phyloP scores from a whole-genome alignment of 805 yeast species.

The Candida ulmi region DNA sequence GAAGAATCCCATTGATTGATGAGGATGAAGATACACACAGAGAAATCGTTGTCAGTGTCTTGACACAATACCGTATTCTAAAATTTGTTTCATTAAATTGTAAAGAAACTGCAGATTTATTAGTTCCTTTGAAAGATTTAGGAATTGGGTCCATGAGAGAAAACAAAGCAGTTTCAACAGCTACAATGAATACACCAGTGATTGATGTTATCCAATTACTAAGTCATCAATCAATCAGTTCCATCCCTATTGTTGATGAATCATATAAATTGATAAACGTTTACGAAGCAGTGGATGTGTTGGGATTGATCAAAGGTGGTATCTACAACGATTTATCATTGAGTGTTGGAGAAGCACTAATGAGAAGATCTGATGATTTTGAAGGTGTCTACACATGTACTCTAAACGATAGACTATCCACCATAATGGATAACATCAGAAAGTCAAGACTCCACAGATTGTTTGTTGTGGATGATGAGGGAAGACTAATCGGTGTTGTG shows the following conservation, averaged over 20 bases:
- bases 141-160: conserved; percentile 51
- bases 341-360: conserved; percentile 92
- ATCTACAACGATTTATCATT: conserved; percentile 84
- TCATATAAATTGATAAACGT: conserved; percentile 69
- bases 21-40: conserved; percentile 88
- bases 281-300: conserved; percentile 92
- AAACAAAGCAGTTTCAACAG: conserved; percentile 50
- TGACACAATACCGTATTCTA: conserved; percentile 92
- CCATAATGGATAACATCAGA: conserved; percentile 89
- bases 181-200: conserved; percentile 87
- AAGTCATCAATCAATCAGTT: conserved; percentile 75
- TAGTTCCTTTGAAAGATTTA: conserved; percentile 68
- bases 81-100: conserved; percentile 95
- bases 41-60: conserved; percentile 90
- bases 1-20: conserved; percentile 92
- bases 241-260: conserved; percentile 89
- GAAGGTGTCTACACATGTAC: conserved; percentile 98
- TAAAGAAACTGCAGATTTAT: conserved; percentile 81
- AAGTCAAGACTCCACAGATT: conserved; percentile 87
- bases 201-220: conserved; percentile 84
- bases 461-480: conserved; percentile 84
- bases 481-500: conserved; percentile 74
- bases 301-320: conserved; percentile 90
- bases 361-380: conserved; percentile 91
- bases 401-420: conserved; percentile 74